A percentile compares a stretch with the other conserved stretches of the same genome.
Conservation (phyloP, 164 flowering plant species). For the Brasenia schreberi region DNA sequence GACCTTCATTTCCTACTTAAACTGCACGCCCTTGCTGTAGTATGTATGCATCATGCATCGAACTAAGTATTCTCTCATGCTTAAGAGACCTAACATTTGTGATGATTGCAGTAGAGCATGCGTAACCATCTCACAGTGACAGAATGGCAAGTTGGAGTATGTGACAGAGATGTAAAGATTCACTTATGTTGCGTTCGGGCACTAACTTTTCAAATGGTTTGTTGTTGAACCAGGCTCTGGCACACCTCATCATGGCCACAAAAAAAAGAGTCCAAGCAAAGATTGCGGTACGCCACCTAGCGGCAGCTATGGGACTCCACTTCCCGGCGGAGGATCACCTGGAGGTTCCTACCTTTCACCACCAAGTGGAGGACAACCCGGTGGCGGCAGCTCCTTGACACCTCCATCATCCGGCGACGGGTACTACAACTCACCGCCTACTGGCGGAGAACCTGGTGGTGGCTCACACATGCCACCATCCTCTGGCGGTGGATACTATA, state of each 20-base stretch:
- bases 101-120: no score
- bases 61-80: no score
- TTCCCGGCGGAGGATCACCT: neutral
- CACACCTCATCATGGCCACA: neutral
- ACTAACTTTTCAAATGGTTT: neutral
- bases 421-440: conserved; percentile 26
- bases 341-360: conserved; percentile 9
- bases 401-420: conserved; percentile 17
- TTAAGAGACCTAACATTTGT: no score
- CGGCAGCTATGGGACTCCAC: neutral
- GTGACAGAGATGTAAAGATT: neutral
- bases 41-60: no score
- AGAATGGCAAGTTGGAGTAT: neutral
- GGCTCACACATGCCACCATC: neutral
- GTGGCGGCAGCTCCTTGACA: conserved; percentile 4
- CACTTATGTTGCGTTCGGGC: neutral
- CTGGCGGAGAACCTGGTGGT: neutral
- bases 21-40: no score
- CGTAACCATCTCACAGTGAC: no score
- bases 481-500: conserved; percentile 9
- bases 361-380: conserved; percentile 8
- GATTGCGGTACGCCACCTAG: neutral
- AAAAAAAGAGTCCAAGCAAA: neutral
- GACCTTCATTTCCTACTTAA: no score
- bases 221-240: neutral